Base-by-base conservation (phyloP, 306 rosid genomes). In the Prunus salicina region DNA sequence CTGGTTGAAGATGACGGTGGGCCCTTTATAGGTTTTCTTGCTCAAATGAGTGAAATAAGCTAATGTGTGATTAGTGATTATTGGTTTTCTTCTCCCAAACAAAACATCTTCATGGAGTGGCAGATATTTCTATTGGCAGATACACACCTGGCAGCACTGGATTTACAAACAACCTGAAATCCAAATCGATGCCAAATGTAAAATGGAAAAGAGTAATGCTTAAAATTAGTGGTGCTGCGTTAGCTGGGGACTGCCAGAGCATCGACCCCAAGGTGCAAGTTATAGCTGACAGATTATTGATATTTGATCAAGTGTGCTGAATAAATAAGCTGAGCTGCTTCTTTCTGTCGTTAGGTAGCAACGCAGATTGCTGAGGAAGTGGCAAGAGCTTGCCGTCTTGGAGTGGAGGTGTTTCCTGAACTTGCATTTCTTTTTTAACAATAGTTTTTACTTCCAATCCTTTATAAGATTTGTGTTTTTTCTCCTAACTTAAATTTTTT, bases 321-420 rank as follows among this genome's bases (percentile, higher is more conserved):
- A 28, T 58, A 49, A 50, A 6, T 74, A 50, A 64, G 24, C 78
- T 79, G 74, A 69, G 46, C 71, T 85, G 82, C 86, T 85, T 72
- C 76, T 81, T 69, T 79, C 75, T 72, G n/a, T 72, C 80, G 64
- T 79, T 80, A 85, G 89, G 81, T 85, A 67, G 82, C 86, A 6
- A 82, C 74, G 84, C 89, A 82, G 80, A 75, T 85, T 79, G 86
- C 89, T 79, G 62, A 75, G 80, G 89, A 85, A 80, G 84, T 85
- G 66, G 80, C 84, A 66, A 73, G 81, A 70, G 86, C 83, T 50
- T 79, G 83, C 73, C 79, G 65, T 57, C 78, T 79, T 66, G 86
- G 86, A 18, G 75, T 83, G 65, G 84, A 83, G 86, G 86, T 83
- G 69, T 71, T 27, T 28, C 71, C 74, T 70, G 6, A 41, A 25